phyloP scores from a whole-genome alignment of 768 basidiomycete species.

The Sutorius australiensis region DNA sequence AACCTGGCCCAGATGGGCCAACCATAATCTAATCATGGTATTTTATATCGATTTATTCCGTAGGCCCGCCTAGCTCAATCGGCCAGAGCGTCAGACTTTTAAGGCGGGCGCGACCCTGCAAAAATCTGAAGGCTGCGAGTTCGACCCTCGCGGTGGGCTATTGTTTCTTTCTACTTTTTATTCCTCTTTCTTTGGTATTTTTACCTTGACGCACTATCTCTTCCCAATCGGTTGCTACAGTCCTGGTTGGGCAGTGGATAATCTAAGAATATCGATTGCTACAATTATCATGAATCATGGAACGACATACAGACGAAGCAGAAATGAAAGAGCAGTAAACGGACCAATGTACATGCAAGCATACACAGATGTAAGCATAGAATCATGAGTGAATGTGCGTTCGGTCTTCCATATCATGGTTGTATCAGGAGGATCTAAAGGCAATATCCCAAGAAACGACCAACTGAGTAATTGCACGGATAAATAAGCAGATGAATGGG shows the following conservation, averaged over 20 bases:
- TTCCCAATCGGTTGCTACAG: constrained; percentile 8
- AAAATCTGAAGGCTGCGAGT: constrained; percentile 80
- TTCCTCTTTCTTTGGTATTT: not conserved
- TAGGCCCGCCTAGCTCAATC: constrained; percentile 57
- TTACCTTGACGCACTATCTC: not conserved
- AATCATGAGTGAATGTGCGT: constrained; percentile 12
- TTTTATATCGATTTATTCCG: rapidly evolving
- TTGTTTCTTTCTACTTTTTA: constrained; percentile 9
- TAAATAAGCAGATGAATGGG: constrained; percentile 24
- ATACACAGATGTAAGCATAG: constrained; percentile 13
- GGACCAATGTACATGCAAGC: constrained; percentile 9
- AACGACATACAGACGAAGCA: constrained; percentile 18
- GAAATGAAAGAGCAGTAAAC: constrained; percentile 3
- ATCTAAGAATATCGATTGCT: constrained; percentile 18
- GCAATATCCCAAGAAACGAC: constrained; percentile 27
- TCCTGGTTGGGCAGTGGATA: constrained; percentile 12
- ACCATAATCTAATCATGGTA: not conserved
- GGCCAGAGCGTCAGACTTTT: constrained; percentile 61
- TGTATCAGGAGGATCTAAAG: constrained; percentile 24
- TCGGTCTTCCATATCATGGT: constrained; percentile 19
- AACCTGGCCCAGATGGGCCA: too few species aligned
- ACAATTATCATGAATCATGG: constrained; percentile 14
- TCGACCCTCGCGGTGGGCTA: constrained; percentile 84
- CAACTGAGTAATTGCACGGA: constrained; percentile 21
- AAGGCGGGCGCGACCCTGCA: constrained; percentile 24